Conservation (phyloP, 345 rosid genomes). For the Physaria fendleri region DNA sequence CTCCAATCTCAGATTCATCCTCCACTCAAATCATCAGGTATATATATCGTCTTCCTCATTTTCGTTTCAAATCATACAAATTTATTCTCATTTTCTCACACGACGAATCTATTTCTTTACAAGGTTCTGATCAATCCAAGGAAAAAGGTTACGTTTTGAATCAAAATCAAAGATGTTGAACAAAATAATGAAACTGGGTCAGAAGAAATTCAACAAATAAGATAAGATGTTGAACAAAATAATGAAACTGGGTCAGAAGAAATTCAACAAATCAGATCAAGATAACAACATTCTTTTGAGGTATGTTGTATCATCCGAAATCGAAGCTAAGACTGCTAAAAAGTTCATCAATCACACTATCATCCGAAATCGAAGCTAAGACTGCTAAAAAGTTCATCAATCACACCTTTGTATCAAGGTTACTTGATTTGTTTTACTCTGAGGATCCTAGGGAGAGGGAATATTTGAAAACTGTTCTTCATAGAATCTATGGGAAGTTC, state of each 20-base stretch:
- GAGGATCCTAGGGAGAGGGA: constrained; percentile 69
- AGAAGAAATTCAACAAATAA: constrained; percentile 37
- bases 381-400: constrained; percentile 45
- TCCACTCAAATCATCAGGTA: too few species aligned
- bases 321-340: constrained; percentile 43
- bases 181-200: constrained; percentile 32
- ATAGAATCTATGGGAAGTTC: constrained; percentile 56
- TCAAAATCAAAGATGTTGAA: constrained; percentile 27
- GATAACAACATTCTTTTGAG: constrained; percentile 36
- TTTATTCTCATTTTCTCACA: neutral
- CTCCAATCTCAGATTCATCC: constrained; percentile 10
- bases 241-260: constrained; percentile 29
- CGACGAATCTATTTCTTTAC: neutral
- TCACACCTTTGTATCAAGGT: constrained; percentile 43
- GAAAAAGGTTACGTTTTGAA: constrained; percentile 10
- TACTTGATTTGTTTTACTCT: constrained; percentile 49
- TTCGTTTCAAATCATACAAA: neutral
- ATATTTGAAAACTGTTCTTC: constrained; percentile 53
- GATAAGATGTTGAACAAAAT: constrained; percentile 39
- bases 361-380: constrained; percentile 37
- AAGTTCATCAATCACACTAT: constrained; percentile 44
- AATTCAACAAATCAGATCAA: constrained; percentile 42
- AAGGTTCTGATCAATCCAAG: constrained; percentile 16
- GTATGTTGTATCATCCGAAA: constrained; percentile 36
- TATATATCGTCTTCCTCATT: neutral